Conservation (phyloP, 176 grass and related monocot species). For the Oryza brachyantha region DNA sequence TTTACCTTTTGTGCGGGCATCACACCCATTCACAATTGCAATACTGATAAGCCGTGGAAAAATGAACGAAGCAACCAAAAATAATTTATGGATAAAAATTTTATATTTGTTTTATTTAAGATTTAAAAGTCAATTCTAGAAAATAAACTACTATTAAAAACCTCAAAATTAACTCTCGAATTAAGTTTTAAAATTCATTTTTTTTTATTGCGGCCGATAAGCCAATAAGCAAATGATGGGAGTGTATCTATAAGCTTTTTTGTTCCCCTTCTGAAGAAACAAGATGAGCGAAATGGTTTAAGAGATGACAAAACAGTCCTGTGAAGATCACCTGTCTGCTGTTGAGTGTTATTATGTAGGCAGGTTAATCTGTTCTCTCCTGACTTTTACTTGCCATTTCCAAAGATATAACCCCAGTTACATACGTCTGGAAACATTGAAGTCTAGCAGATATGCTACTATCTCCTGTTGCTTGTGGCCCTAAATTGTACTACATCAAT, state of each 20-base stretch:
- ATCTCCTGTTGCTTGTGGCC: slow-evolving; percentile 13
- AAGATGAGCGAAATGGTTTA: not conserved
- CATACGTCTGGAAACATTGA: slow-evolving; percentile 23
- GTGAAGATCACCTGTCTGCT: not conserved
- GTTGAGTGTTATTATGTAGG: not conserved
- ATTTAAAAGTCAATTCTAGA: too few species aligned
- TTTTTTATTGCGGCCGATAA: too few species aligned
- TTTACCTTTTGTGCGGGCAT: not conserved
- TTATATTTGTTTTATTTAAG: too few species aligned
- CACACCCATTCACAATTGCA: not conserved
- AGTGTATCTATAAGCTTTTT: not conserved
- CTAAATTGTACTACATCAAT: slow-evolving; percentile 26
- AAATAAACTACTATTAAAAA: too few species aligned
- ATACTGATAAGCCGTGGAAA: not conserved
- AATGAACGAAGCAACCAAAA: too few species aligned
- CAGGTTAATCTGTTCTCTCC: not conserved
- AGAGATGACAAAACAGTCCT: not conserved
- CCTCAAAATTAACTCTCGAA: too few species aligned
- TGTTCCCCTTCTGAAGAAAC: not conserved
- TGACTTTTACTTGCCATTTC: slow-evolving; percentile 2
- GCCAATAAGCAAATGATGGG: too few species aligned
- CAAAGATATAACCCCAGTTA: slow-evolving; percentile 21
- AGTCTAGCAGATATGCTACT: slow-evolving; percentile 30
- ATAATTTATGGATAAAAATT: too few species aligned
- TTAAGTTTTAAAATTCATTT: too few species aligned